Percentiles rank a stretch among this genome's conserved stretches.
Evolutionary conservation across 306 rosid species (phyloP).

Genomic region (Cicer yamashitae): DNA sequence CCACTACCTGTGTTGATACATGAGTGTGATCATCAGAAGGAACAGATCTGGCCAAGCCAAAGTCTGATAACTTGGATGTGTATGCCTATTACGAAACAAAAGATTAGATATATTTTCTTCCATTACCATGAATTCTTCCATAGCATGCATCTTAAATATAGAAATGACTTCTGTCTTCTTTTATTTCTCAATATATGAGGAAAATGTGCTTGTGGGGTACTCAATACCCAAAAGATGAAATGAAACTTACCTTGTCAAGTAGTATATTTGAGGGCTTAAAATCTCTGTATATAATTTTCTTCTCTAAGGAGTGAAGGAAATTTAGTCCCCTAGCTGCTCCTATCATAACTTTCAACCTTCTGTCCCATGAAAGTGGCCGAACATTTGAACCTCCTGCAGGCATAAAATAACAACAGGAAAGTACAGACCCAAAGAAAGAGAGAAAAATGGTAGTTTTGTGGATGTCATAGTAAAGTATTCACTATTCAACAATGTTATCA

Average conservation of each 20-base stretch:
- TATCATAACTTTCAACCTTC: slow-evolving; percentile 74
- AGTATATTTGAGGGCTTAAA: slow-evolving; percentile 86
- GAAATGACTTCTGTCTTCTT: slow-evolving; percentile 9
- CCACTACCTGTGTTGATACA: slow-evolving; percentile 73
- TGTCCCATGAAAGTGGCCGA: slow-evolving; percentile 78
- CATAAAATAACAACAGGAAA: slow-evolving; percentile 36
- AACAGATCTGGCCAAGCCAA: slow-evolving; percentile 79
- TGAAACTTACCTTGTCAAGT: slow-evolving; percentile 70
- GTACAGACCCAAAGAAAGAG: background rate
- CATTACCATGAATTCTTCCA: background rate
- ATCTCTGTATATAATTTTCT: slow-evolving; percentile 80
- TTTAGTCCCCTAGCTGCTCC: slow-evolving; percentile 89
- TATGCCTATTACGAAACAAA: slow-evolving; percentile 58
- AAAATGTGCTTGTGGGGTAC: slow-evolving; percentile 32
- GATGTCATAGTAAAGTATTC: slow-evolving; percentile 23
- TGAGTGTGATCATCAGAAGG: slow-evolving; percentile 73
- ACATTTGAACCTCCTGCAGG: slow-evolving; percentile 76
- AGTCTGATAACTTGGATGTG: slow-evolving; percentile 76
- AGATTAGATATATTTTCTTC: slow-evolving; percentile 20
- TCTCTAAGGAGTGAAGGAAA: slow-evolving; percentile 81
- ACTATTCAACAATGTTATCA: slow-evolving; percentile 29
- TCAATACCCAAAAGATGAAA: slow-evolving; percentile 12
- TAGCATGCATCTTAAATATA: background rate
- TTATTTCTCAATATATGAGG: slow-evolving; percentile 3
- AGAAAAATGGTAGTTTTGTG: too few species aligned